phyloP scores from a whole-genome alignment of 305 asterid species.

The Fraxinus platypoda region DNA sequence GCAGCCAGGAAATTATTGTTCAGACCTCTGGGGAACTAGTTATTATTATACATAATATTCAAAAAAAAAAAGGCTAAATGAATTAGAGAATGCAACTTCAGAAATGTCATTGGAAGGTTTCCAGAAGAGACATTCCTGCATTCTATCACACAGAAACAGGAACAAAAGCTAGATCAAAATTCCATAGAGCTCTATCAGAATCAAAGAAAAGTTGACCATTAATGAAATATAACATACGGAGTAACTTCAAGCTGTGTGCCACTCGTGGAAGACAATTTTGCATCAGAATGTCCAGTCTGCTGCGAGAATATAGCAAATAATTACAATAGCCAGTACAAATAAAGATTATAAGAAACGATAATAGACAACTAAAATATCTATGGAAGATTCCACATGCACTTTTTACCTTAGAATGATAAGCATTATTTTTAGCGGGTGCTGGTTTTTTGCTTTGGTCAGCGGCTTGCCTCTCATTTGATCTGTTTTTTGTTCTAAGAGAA shows the following conservation, averaged over 20 bases:
- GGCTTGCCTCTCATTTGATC: constrained; percentile 31
- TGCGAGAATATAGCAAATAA: constrained; percentile 29
- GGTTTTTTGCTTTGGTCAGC: constrained; percentile 33
- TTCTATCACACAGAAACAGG: background rate
- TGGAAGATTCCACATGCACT: background rate
- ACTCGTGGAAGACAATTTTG: constrained; percentile 47
- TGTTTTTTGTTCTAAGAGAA: background rate
- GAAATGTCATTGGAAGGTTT: constrained; percentile 12
- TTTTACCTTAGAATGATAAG: constrained; percentile 44
- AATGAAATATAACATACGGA: constrained; percentile 40
- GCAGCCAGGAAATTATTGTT: constrained; percentile 38
- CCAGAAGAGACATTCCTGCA: constrained; percentile 3
- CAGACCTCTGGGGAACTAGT: constrained; percentile 12
- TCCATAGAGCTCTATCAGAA: constrained; percentile 1
- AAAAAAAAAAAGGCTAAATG: background rate
- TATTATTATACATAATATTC: constrained; percentile 6
- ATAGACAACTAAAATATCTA: background rate
- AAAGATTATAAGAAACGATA: constrained; percentile 9
- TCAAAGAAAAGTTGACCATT: constrained; percentile 4
- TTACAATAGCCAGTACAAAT: constrained; percentile 5
- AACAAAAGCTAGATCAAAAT: background rate
- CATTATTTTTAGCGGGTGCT: constrained; percentile 28
- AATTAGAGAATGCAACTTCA: constrained; percentile 1
- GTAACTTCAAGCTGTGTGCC: constrained; percentile 50
- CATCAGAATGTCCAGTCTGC: constrained; percentile 49